Evolutionary conservation across 1,284 basidiomycete species (phyloP), one percentile per base, ranked within the genome.

Genomic region (Ustilago sp.): DNA sequence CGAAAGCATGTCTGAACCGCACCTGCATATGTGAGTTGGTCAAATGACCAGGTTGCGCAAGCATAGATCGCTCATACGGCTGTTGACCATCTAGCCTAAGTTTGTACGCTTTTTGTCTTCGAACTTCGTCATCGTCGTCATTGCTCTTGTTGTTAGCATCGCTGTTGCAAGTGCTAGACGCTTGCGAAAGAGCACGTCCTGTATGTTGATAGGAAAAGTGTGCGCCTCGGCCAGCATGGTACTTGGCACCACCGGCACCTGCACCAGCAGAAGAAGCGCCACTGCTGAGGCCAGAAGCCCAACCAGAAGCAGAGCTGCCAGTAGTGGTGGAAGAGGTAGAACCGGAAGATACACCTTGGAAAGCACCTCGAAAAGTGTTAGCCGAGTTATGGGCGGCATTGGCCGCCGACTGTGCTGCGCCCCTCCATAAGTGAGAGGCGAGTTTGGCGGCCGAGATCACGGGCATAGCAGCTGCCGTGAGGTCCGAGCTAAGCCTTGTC

Each of bases 171-270:
- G 73, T 66, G 12, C 79, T 58, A 17, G 66, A 65, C 0, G 80
- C 80, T 48, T 82, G 80, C 6, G 79, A 80, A 45, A 82, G 62
- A 4, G 79, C 76, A 13, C 79, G 63, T 50, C 79, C 71, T 19
- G 80, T 74, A 59, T 79, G 66, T 60, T 81, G 75, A 48, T 82
- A 83, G 23, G 77, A 69, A 28, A 70, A 80, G 53, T 83, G 77
- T 23, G 81, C 80, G 32, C 80, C 78, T 13, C 81, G 70, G 31
- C 81, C 81, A 34, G 81, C 81, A 36, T 81, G 80, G 48, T 67
- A 83, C 59, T 83, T 83, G 59, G 81, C 81, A 23, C 81, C 81
- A 19, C 81, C 81, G 11, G 74, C 72, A 13, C 81, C 81, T 7
- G 80, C 68, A 19, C 80, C 80, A 11, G 76, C 79, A 4, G 65